A percentile compares a stretch with the other conserved stretches of the same genome.
These are phyloP conservation scores for Blastobotrys aristatus DNA, from an alignment of 1,139 yeast genomes.

Conservation along the genomic window DNA sequence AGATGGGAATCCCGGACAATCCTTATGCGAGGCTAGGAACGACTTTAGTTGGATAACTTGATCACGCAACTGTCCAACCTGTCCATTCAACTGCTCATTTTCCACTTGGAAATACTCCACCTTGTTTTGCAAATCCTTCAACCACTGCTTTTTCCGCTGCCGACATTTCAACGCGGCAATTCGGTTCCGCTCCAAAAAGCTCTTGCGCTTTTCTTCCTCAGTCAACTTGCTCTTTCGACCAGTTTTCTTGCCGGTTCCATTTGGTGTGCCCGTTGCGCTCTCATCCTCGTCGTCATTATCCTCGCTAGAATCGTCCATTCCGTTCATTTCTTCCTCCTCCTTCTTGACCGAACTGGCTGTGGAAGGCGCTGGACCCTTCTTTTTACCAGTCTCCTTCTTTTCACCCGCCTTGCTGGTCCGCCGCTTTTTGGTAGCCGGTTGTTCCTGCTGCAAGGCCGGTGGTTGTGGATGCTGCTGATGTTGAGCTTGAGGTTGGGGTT, in stretches of 20 bases:
- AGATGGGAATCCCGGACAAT: conserved; percentile 15
- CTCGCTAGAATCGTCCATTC: conserved; percentile 14
- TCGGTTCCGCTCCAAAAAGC: conserved; percentile 83
- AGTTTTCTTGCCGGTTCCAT: conserved; percentile 8
- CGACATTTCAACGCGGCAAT: conserved; percentile 96
- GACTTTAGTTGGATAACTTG: conserved; percentile 50
- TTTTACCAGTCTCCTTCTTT: background rate
- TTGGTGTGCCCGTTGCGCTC: no score
- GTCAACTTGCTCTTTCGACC: conserved; percentile 32
- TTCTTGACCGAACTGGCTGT: conserved; percentile 3
- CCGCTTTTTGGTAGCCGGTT: background rate
- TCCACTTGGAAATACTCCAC: conserved; percentile 64
- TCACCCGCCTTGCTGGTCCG: background rate
- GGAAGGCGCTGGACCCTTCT: background rate
- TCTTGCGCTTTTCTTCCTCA: conserved; percentile 71
- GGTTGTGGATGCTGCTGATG: conserved; percentile 11
- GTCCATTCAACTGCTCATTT: conserved; percentile 60
- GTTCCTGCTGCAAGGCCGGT: conserved; percentile 7
- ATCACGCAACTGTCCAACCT: conserved; percentile 53
- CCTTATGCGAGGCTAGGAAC: conserved; percentile 16
- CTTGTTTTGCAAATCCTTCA: conserved; percentile 77
- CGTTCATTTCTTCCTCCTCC: conserved; percentile 13
- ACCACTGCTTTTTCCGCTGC: conserved; percentile 86
- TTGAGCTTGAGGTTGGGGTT: conserved; percentile 8
- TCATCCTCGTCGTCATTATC: conserved; percentile 5